Evolutionary conservation across 495 filamentous ascomycete species (phyloP).

Genomic region (Neurospora terricola): DNA sequence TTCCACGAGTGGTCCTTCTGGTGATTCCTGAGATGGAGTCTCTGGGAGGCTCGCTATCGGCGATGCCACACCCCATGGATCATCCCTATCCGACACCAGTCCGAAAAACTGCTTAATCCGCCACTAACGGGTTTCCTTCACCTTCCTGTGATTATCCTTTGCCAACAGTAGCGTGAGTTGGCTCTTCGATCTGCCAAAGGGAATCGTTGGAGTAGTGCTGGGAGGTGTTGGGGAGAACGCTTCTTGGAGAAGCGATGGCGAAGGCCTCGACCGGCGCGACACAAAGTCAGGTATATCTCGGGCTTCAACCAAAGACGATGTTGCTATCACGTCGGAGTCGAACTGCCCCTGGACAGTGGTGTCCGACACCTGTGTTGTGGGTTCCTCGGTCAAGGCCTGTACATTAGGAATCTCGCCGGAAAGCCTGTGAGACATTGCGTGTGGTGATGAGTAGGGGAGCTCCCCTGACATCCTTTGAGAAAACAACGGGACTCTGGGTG

Average conservation of each 20-base stretch:
- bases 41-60: not conserved
- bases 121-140: not conserved
- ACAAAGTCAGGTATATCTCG: constrained; percentile 17
- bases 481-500: not conserved
- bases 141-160: constrained; percentile 19
- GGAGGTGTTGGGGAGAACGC: constrained; percentile 30
- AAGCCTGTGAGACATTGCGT: not conserved
- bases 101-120: not conserved
- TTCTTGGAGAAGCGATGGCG: constrained; percentile 19
- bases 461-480: not conserved
- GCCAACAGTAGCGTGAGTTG: constrained; percentile 41
- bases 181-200: constrained; percentile 39
- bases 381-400: constrained; percentile 14
- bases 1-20: not conserved
- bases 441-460: not conserved
- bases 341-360: constrained; percentile 29
- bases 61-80: not conserved
- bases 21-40: not conserved
- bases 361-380: constrained; percentile 21
- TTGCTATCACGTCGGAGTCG: constrained; percentile 20
- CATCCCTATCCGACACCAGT: not conserved
- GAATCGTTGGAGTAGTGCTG: constrained; percentile 21
- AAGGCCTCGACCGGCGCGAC: constrained; percentile 12
- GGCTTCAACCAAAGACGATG: constrained; percentile 9
- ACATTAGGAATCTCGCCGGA: not conserved